phyloP scores from a whole-genome alignment of 257 asterid genomes.

The Petrea volubilis region DNA sequence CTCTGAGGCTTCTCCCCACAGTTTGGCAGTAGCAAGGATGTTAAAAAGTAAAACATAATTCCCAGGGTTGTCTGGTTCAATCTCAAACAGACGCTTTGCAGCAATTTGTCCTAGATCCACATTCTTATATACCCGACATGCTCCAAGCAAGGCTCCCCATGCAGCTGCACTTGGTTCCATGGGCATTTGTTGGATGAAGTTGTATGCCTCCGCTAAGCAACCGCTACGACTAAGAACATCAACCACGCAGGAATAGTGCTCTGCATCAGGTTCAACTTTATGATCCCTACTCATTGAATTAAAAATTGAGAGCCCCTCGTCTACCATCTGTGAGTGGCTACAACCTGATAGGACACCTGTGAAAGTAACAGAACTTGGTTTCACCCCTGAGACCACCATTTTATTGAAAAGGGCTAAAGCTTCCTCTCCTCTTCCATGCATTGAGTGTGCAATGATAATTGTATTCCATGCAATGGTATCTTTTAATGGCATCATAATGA shows the following conservation, averaged over 20 bases:
- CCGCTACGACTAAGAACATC: conserved; percentile 80
- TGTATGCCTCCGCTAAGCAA: conserved; percentile 56
- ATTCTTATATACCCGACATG: conserved; percentile 58
- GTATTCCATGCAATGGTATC: conserved; percentile 79
- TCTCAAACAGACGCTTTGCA: conserved; percentile 54
- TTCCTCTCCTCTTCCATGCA: conserved; percentile 70
- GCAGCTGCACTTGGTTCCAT: conserved; percentile 57
- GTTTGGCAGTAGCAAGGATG: conserved; percentile 61
- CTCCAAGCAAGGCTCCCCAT: conserved; percentile 90
- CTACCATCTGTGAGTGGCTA: conserved; percentile 67
- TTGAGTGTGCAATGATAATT: conserved; percentile 57
- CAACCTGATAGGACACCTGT: conserved; percentile 68
- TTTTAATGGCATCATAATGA: conserved; percentile 42
- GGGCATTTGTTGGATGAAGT: conserved; percentile 62
- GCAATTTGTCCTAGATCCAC: conserved; percentile 55
- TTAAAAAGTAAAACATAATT: conserved; percentile 63
- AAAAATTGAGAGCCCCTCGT: conserved; percentile 53
- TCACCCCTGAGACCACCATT: conserved; percentile 50
- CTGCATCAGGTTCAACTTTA: conserved; percentile 59
- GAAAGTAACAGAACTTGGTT: conserved; percentile 66
- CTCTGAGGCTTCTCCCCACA: conserved; percentile 64
- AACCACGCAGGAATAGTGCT: conserved; percentile 69
- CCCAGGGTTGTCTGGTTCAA: conserved; percentile 69
- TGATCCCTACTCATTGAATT: conserved; percentile 51
- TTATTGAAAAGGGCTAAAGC: conserved; percentile 50